phyloP scores from a whole-genome alignment of 441 rosid genomes.

The Adansonia gregorii region DNA sequence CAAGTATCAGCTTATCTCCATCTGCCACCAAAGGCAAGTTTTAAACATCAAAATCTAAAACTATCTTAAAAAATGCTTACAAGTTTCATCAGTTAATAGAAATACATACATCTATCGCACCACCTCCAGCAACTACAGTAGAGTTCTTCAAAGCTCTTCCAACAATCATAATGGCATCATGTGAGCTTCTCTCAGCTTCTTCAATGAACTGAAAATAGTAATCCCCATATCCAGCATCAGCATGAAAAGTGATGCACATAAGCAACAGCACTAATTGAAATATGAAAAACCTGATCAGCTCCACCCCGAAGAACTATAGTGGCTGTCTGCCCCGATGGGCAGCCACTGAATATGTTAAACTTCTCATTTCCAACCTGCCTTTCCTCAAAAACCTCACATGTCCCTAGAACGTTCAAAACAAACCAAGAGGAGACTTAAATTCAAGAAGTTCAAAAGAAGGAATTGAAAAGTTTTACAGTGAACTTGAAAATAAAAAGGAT shows the following conservation, averaged over 20 bases:
- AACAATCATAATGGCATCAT: conserved; percentile 99
- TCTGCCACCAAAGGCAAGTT: conserved; percentile 50
- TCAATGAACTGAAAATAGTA: conserved; percentile 76
- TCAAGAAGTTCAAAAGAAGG: conserved; percentile 25
- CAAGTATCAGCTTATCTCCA: conserved; percentile 91
- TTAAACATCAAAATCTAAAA: background rate
- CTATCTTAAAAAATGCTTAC: background rate
- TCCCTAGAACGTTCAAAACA: conserved; percentile 80
- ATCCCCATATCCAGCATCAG: conserved; percentile 18
- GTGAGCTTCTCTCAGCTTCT: conserved; percentile 99
- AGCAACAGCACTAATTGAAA: conserved; percentile 19
- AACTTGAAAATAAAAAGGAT: background rate
- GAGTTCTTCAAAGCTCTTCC: conserved; percentile 98
- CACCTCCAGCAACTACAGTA: conserved; percentile 99
- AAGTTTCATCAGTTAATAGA: conserved; percentile 3
- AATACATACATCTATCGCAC: conserved; percentile 93
- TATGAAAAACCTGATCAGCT: conserved; percentile 88
- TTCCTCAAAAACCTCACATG: conserved; percentile 95
- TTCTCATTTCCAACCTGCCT: conserved; percentile 98
- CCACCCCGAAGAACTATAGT: conserved; percentile 99
- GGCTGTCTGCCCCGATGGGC: conserved; percentile 94
- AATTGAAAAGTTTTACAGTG: background rate
- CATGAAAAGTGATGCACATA: conserved; percentile 20
- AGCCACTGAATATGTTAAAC: conserved; percentile 96
- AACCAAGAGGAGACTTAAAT: conserved; percentile 29